A percentile compares a stretch with the other conserved stretches of the same genome.
Evolutionary conservation across 2,329 filamentous ascomycete species (phyloP).

Genomic region (Diplocarpon mali): DNA sequence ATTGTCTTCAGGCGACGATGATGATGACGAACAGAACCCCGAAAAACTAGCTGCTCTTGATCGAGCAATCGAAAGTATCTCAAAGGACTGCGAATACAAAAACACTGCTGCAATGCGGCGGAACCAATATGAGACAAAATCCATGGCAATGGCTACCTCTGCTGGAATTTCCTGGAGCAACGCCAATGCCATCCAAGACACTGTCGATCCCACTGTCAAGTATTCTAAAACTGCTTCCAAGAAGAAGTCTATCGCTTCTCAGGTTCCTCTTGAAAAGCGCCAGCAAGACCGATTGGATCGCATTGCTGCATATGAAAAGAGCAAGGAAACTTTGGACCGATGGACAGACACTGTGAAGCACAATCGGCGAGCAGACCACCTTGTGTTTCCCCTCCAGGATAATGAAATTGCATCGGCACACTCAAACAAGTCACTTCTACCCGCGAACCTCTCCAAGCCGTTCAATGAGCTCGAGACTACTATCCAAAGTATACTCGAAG

Average conservation of each 20-base stretch:
- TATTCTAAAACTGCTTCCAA: slow-evolving; percentile 25
- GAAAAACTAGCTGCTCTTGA: slow-evolving; percentile 52
- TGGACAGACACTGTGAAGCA: slow-evolving; percentile 95
- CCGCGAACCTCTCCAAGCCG: slow-evolving; percentile 52
- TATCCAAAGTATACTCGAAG: slow-evolving; percentile 80
- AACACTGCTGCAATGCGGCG: slow-evolving; percentile 21
- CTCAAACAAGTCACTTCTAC: slow-evolving; percentile 50
- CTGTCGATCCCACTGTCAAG: neutral
- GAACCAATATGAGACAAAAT: slow-evolving; percentile 47
- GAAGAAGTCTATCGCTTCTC: slow-evolving; percentile 46
- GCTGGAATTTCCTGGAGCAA: slow-evolving; percentile 27
- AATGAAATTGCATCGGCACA: slow-evolving; percentile 47
- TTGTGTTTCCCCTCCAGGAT: slow-evolving; percentile 79
- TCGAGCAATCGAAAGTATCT: slow-evolving; percentile 57
- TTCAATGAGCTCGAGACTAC: slow-evolving; percentile 74
- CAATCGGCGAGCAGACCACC: slow-evolving; percentile 81
- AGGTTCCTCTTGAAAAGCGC: slow-evolving; percentile 71
- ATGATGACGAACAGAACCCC: slow-evolving; percentile 30
- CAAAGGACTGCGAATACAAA: slow-evolving; percentile 25
- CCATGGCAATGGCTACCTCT: neutral
- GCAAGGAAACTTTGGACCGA: slow-evolving; percentile 77
- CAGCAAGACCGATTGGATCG: slow-evolving; percentile 82
- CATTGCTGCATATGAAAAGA: slow-evolving; percentile 74
- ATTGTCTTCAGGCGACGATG: slow-evolving; percentile 33
- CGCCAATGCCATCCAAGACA: slow-evolving; percentile 42